Percentiles rank a stretch among this genome's conserved stretches.
These are phyloP conservation scores for Ganoderma resinaceum DNA, from an alignment of 1,284 basidiomycete species.

Conservation along the genomic window DNA sequence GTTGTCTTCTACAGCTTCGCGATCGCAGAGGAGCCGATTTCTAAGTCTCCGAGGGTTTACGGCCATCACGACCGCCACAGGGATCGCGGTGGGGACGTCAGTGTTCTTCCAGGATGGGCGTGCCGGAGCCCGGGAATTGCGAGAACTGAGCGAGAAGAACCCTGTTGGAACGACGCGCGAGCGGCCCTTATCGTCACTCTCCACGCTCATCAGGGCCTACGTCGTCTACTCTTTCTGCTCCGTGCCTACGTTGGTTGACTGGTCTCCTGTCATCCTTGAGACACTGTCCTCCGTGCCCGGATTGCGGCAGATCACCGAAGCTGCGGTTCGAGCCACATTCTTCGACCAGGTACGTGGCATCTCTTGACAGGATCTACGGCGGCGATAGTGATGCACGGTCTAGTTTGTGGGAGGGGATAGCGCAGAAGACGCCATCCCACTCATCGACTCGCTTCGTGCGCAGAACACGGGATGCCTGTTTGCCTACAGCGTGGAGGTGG, in stretches of 20 bases:
- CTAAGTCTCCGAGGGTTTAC: slow-evolving; percentile 19
- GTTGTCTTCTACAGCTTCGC: background rate
- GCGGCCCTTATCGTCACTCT: slow-evolving; percentile 42
- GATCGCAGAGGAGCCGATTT: slow-evolving; percentile 3
- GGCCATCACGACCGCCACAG: slow-evolving; percentile 10
- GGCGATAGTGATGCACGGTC: slow-evolving; percentile 34
- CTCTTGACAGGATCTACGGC: background rate
- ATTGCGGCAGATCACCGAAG: slow-evolving; percentile 70
- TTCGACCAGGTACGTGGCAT: slow-evolving; percentile 71
- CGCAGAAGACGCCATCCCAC: slow-evolving; percentile 69
- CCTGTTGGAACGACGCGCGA: slow-evolving; percentile 18
- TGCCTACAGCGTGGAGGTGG: slow-evolving; percentile 87
- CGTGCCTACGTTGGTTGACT: slow-evolving; percentile 79
- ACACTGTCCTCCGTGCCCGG: slow-evolving; percentile 70
- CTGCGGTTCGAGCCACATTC: slow-evolving; percentile 82
- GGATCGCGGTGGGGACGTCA: slow-evolving; percentile 9
- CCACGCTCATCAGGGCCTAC: slow-evolving; percentile 70
- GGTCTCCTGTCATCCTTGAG: slow-evolving; percentile 76
- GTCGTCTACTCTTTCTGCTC: slow-evolving; percentile 85
- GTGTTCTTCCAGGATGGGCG: slow-evolving; percentile 26
- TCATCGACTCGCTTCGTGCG: slow-evolving; percentile 67
- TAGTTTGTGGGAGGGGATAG: slow-evolving; percentile 92
- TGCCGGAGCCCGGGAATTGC: slow-evolving; percentile 14
- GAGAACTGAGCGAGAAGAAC: slow-evolving; percentile 11
- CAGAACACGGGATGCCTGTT: slow-evolving; percentile 83